Conservation (phyloP, 495 filamentous ascomycete species). For the Trichoderma orchidacearum region DNA sequence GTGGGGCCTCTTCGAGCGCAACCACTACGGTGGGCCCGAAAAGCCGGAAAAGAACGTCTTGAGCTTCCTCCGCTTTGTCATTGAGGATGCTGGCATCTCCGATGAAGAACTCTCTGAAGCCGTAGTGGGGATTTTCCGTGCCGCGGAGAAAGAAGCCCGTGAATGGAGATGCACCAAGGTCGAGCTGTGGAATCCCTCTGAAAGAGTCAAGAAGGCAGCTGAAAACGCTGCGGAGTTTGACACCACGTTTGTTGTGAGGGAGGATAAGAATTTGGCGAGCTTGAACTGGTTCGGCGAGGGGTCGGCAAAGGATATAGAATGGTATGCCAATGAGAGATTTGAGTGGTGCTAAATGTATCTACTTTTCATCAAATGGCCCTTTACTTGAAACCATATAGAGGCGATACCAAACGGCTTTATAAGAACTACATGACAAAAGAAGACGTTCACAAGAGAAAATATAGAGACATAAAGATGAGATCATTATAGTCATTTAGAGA, state of each 20-base stretch:
- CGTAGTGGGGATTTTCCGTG: slow-evolving; percentile 28
- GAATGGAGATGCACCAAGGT: slow-evolving; percentile 28
- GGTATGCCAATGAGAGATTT: slow-evolving; percentile 88
- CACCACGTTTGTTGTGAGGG: slow-evolving; percentile 21
- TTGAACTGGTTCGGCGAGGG: slow-evolving; percentile 39
- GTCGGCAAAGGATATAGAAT: slow-evolving; percentile 47
- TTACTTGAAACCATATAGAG: background rate
- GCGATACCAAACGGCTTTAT: background rate
- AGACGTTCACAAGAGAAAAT: background rate
- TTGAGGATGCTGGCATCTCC: slow-evolving; percentile 41
- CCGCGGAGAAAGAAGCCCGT: slow-evolving; percentile 18
- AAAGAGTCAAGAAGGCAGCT: slow-evolving; percentile 17
- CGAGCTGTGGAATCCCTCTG: slow-evolving; percentile 38
- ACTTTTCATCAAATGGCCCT: no score
- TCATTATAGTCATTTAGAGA: background rate
- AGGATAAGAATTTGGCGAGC: slow-evolving; percentile 36
- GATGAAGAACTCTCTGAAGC: slow-evolving; percentile 42
- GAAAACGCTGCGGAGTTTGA: slow-evolving; percentile 22
- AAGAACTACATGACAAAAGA: background rate
- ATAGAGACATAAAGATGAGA: background rate
- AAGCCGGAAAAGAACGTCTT: slow-evolving; percentile 48
- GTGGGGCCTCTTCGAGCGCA: slow-evolving; percentile 74
- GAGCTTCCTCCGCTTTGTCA: slow-evolving; percentile 64
- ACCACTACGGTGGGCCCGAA: slow-evolving; percentile 38
- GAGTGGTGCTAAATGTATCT: slow-evolving; percentile 91